Percentiles rank a stretch among this genome's conserved stretches.
These are phyloP conservation scores for Lepidium africanum DNA, from an alignment of 345 rosid genomes.

Conservation along the genomic window DNA sequence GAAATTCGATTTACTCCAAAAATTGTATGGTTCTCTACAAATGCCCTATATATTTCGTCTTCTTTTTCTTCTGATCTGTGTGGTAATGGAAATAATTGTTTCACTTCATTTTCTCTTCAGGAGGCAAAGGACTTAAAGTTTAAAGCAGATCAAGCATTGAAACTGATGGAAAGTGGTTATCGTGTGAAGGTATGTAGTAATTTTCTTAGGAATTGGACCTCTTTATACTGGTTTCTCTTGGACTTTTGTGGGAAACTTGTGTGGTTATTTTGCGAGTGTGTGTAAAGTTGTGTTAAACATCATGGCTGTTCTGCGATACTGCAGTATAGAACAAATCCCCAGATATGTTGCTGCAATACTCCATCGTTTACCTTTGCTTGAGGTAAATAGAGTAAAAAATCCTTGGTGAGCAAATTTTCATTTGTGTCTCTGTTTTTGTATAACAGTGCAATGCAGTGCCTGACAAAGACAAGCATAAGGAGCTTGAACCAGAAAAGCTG, in stretches of 20 bases:
- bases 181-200: constrained; percentile 89
- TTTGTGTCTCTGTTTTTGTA: constrained; percentile 1
- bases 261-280: not conserved
- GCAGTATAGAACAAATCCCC: not conserved
- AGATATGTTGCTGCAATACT: not conserved
- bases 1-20: constrained; percentile 72
- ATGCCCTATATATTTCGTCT: not conserved
- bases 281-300: not conserved
- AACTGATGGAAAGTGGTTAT: constrained; percentile 76
- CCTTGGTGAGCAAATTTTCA: not conserved
- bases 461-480: constrained; percentile 35
- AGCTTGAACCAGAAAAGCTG: constrained; percentile 50
- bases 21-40: constrained; percentile 51
- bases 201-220: not conserved
- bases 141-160: constrained; percentile 55
- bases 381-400: not conserved
- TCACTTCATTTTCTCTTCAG: constrained; percentile 33
- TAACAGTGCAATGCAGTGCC: constrained; percentile 61
- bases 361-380: not conserved
- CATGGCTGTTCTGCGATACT: not conserved
- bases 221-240: not conserved
- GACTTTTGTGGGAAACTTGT: not conserved
- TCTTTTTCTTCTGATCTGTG: not conserved
- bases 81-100: not conserved
- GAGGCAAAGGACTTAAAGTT: constrained; percentile 67